Conservation (phyloP, 1,284 basidiomycete genomes). For the Trichosporon inkin region DNA sequence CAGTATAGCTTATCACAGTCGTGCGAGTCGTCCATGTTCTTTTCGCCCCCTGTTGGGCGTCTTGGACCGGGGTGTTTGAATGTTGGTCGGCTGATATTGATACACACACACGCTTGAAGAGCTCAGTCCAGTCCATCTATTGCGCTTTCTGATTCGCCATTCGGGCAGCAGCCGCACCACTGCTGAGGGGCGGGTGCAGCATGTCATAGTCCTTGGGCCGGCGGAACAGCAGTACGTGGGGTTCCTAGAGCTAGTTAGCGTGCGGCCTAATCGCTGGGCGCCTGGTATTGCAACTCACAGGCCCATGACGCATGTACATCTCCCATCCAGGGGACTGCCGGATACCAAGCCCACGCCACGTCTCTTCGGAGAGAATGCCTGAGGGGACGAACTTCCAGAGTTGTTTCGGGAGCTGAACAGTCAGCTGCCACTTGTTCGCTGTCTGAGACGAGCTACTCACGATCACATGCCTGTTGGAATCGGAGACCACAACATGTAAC, state of each 20-base stretch:
- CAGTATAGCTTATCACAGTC: too few species aligned
- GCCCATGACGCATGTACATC: constrained; percentile 52
- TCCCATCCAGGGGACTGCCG: constrained; percentile 51
- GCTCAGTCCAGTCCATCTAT: neutral
- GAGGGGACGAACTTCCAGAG: constrained; percentile 47
- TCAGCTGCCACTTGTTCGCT: neutral
- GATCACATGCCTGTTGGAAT: constrained; percentile 46
- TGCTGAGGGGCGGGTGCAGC: constrained; percentile 35
- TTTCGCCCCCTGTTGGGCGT: too few species aligned
- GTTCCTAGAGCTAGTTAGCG: constrained; percentile 31
- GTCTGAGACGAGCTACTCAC: constrained; percentile 39
- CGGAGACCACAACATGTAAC: neutral
- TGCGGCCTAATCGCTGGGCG: neutral
- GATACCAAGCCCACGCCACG: constrained; percentile 50
- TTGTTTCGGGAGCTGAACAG: constrained; percentile 46
- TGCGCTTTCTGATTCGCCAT: constrained; percentile 28
- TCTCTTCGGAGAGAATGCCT: constrained; percentile 47
- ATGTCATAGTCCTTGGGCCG: constrained; percentile 46
- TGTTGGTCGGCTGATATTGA: neutral
- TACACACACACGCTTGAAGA: neutral
- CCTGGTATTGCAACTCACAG: constrained; percentile 36
- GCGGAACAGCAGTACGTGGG: constrained; percentile 49
- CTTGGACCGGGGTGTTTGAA: too few species aligned
- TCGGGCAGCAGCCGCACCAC: constrained; percentile 19
- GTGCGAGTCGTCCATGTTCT: too few species aligned